Evolutionary conservation across 1,284 basidiomycete species (phyloP), one percentile per base, ranked within the genome.

Genomic region (Hortiboletus rubellus): DNA sequence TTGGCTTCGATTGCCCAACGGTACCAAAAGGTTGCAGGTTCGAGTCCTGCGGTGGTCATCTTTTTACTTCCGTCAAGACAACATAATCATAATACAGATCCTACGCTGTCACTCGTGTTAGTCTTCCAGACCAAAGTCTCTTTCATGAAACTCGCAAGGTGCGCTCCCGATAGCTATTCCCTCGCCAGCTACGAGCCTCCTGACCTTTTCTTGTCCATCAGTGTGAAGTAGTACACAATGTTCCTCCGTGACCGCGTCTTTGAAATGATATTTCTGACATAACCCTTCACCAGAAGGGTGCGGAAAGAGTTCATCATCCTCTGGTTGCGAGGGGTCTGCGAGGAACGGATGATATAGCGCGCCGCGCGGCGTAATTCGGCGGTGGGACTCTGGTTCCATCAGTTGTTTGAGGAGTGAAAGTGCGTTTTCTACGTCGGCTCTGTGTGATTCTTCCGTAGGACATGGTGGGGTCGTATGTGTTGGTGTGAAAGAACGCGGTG

Each of bases 1-100:
- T 87, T 89, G 87, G 86, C 86, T 89, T 89, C 87, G 87, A 89
- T 82, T 67, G 84, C 68, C 84, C 70, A 59, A 70, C 74, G 74
- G 70, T 60, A 89, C 84, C 86, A 87, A 86, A 86, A 88, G 86
- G 86, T 84, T 88, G 86, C 85, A 88, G 87, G 87, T 90, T 90
- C 87, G 87, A 90, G 86, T 88, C 87, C 85, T 88, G 86, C 86
- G 82, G 85, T 85, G 84, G 84, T 70, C 72, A 73, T 48, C 6
- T 67, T 74, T 66, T 61, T 58, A 14, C 45, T 15, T 46, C 15
- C 8, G 41, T 34, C 18, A 37, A 24, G 4, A 27, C 62, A 46
- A 50, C 38, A 27, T 7, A 22, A 42, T 15, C 38, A 27, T 7
- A 22, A 42, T n/a, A 30, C 52, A 53, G 47, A 44, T 8, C 31